A percentile compares a stretch with the other conserved stretches of the same genome.
phyloP scores from a whole-genome alignment of 1,284 basidiomycete species.

The Ganoderma sp. region DNA sequence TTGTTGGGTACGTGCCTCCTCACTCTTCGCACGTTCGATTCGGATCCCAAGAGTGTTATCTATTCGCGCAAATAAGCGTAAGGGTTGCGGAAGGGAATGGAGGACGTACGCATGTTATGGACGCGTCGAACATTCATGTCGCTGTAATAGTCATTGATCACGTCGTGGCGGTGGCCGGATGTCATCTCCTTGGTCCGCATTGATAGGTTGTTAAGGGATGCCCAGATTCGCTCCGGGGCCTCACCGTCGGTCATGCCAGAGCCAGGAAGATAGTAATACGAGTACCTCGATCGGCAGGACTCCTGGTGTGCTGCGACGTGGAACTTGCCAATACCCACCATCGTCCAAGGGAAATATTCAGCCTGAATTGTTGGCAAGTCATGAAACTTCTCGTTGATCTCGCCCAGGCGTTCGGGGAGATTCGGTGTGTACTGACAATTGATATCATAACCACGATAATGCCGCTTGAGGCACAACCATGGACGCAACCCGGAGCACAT shows the following conservation, averaged over 20 bases:
- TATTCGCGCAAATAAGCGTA: too few species aligned
- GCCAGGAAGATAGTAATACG: too few species aligned
- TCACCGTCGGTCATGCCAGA: too few species aligned
- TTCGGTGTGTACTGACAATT: conserved; percentile 17
- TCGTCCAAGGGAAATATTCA: neutral
- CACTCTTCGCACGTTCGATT: too few species aligned
- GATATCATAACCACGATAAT: conserved; percentile 14
- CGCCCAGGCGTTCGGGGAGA: neutral
- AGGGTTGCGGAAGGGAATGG: too few species aligned
- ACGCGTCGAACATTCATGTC: neutral
- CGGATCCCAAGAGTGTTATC: too few species aligned
- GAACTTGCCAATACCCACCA: too few species aligned
- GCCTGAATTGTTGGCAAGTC: neutral
- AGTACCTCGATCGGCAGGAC: too few species aligned
- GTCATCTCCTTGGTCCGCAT: conserved; percentile 3
- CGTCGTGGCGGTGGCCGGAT: conserved; percentile 4
- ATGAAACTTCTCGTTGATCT: neutral
- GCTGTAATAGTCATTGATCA: neutral
- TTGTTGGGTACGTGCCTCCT: too few species aligned
- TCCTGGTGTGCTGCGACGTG: too few species aligned
- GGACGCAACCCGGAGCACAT: neutral
- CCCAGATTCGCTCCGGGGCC: too few species aligned
- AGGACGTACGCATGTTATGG: neutral
- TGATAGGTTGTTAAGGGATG: neutral
- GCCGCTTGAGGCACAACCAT: neutral